Evolutionary conservation across 805 yeast species (phyloP).

Genomic region (Yarrowia bubula): DNA sequence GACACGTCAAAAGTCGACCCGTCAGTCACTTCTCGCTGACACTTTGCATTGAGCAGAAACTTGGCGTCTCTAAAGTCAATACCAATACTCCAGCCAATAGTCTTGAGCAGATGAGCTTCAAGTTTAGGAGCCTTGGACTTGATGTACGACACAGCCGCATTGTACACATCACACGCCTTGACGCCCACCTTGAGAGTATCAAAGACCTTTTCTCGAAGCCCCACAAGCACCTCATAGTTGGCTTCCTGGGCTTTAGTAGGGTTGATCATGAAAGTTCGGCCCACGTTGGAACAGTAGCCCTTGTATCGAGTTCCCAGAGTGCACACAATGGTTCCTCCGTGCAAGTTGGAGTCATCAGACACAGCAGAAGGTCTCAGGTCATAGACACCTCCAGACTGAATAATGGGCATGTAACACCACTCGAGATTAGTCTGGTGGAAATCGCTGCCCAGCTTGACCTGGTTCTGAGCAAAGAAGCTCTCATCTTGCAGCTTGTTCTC

Average conservation of each 20-base stretch:
- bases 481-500: constrained; percentile 79
- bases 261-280: constrained; percentile 84
- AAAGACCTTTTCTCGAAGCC: constrained; percentile 66
- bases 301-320: constrained; percentile 85
- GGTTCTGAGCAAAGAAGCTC: constrained; percentile 60
- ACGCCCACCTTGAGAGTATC: constrained; percentile 64
- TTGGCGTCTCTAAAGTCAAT: constrained; percentile 82
- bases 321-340: constrained; percentile 76
- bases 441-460: constrained; percentile 57
- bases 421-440: constrained; percentile 76
- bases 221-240: constrained; percentile 73
- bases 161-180: constrained; percentile 64
- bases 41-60: constrained; percentile 69
- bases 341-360: constrained; percentile 61
- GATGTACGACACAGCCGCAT: constrained; percentile 58
- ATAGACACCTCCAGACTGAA: constrained; percentile 83
- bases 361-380: constrained; percentile 82
- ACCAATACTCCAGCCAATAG: constrained; percentile 86
- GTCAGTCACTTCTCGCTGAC: constrained; percentile 61
- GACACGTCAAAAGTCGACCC: constrained; percentile 75
- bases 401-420: constrained; percentile 91
- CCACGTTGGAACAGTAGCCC: constrained; percentile 83
- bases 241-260: constrained; percentile 76
- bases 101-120: constrained; percentile 63
- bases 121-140: constrained; percentile 64